phyloP scores from a whole-genome alignment of 2,329 filamentous ascomycete genomes.

The Colletotrichum salicis region DNA sequence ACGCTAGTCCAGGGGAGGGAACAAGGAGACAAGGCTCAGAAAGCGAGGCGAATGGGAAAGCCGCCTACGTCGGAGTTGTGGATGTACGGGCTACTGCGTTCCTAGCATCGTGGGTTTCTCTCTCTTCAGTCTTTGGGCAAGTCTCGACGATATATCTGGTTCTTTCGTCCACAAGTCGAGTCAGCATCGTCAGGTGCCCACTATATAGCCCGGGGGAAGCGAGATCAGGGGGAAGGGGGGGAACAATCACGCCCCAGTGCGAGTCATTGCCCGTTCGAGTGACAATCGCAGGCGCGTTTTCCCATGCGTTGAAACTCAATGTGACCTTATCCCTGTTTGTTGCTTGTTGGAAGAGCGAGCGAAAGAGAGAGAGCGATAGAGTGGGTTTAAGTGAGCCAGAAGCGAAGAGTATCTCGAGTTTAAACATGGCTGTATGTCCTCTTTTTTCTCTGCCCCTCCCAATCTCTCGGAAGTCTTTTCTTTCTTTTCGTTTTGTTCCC shows the following conservation, averaged over 20 bases:
- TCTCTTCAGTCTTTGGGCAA: neutral
- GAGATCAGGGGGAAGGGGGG: slow-evolving; percentile 17
- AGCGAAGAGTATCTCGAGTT: slow-evolving; percentile 14
- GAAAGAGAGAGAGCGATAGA: neutral
- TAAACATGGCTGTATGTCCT: neutral
- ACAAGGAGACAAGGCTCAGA: neutral
- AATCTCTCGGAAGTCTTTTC: slow-evolving; percentile 1
- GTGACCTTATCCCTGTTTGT: neutral
- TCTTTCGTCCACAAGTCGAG: neutral
- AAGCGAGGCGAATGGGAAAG: neutral
- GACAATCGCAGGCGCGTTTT: slow-evolving; percentile 10
- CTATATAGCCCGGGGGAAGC: slow-evolving; percentile 12
- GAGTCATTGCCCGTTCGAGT: slow-evolving; percentile 14
- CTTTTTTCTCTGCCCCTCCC: neutral
- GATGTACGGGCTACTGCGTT: neutral
- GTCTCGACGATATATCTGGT: neutral
- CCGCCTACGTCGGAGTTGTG: neutral
- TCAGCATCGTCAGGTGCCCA: slow-evolving; percentile 6
- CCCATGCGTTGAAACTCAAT: slow-evolving; percentile 4
- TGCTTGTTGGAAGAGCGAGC: neutral
- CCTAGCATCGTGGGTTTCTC: neutral
- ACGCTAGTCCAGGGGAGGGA: neutral
- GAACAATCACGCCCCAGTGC: slow-evolving; percentile 2
- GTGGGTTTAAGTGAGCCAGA: neutral
- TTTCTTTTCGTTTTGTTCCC: neutral